phyloP scores from a whole-genome alignment of 2,329 filamentous ascomycete species.

The Fonsecaea pedrosoi region DNA sequence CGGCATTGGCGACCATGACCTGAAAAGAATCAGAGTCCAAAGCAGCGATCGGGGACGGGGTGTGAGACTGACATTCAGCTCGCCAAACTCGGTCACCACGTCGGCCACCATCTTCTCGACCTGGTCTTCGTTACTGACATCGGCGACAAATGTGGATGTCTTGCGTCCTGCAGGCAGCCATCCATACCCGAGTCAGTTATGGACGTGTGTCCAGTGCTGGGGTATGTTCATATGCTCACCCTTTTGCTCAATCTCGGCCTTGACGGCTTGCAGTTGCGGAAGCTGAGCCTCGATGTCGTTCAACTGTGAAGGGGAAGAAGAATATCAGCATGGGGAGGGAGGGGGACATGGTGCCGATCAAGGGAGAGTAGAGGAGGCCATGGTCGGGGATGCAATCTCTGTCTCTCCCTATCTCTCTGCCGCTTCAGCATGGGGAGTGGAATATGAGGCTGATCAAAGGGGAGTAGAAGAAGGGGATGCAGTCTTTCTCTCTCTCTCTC shows the following conservation, averaged over 20 bases:
- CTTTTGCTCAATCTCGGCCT: slow-evolving; percentile 16
- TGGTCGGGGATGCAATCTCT: too few species aligned
- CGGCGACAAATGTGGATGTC: slow-evolving; percentile 1
- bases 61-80: slow-evolving; percentile 10
- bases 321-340: background rate
- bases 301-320: background rate
- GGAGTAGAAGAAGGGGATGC: too few species aligned
- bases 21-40: background rate
- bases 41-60: background rate
- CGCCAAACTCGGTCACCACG: slow-evolving; percentile 13
- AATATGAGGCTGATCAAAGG: too few species aligned
- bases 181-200: background rate
- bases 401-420: too few species aligned
- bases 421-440: too few species aligned
- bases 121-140: slow-evolving; percentile 16
- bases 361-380: too few species aligned
- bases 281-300: slow-evolving; percentile 18
- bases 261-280: slow-evolving; percentile 7
- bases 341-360: too few species aligned
- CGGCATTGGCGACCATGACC: slow-evolving; percentile 25
- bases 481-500: too few species aligned
- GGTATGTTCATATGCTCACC: background rate
- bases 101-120: slow-evolving; percentile 15
- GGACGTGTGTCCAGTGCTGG: background rate
- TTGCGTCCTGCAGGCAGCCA: slow-evolving; percentile 2